These are phyloP conservation scores for Phialophora verrucosa DNA, from an alignment of 2,329 filamentous ascomycete genomes.

Conservation along the genomic window DNA sequence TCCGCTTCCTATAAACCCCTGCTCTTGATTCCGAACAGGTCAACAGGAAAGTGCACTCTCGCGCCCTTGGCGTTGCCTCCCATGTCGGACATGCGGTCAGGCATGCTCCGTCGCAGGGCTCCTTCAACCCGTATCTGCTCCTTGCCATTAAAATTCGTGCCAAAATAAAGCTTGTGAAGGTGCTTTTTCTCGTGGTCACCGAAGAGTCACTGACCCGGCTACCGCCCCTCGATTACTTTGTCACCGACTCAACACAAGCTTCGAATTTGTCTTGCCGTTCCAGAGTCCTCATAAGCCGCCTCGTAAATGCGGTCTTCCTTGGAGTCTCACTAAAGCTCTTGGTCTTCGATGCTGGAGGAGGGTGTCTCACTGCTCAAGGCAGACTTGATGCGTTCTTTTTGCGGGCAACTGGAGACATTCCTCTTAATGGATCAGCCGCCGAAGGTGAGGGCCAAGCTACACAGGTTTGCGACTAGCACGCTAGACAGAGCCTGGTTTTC, in stretches of 20 bases:
- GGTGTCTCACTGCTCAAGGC: not conserved
- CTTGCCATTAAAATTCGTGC: not conserved
- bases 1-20: not conserved
- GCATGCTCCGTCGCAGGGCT: not conserved
- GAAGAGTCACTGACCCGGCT: not conserved
- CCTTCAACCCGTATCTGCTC: not conserved
- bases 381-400: not conserved
- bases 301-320: slow-evolving; percentile 5
- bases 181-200: not conserved
- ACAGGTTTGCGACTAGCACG: not conserved
- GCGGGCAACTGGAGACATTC: not conserved
- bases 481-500: not conserved
- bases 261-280: not conserved
- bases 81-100: not conserved
- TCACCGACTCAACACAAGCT: not conserved
- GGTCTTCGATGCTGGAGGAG: not conserved
- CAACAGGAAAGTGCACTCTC: not conserved
- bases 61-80: not conserved
- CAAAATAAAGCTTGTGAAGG: not conserved
- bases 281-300: slow-evolving; percentile 3
- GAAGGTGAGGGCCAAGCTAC: not conserved
- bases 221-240: not conserved
- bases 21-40: not conserved
- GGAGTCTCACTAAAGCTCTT: not conserved
- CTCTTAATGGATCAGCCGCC: not conserved